phyloP scores from a whole-genome alignment of 192 early-diverging fungal genomes.

The Coemansia sp. region DNA sequence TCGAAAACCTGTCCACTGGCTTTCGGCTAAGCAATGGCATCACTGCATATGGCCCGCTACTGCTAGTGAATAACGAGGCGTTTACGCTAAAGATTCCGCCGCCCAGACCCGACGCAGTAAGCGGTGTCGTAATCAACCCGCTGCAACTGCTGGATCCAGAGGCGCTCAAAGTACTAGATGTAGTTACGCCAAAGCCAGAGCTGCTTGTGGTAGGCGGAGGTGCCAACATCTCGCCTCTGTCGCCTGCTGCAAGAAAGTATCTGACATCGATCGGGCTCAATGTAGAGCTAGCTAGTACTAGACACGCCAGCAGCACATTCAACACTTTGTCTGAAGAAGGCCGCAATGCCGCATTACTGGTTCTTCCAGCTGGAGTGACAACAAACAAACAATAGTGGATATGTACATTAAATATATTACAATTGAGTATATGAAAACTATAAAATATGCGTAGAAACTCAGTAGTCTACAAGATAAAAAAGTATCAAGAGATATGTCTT shows the following conservation, averaged over 20 bases:
- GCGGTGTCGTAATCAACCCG: constrained; percentile 31
- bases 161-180: constrained; percentile 30
- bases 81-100: constrained; percentile 51
- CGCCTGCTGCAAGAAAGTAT: constrained; percentile 24
- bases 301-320: constrained; percentile 45
- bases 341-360: constrained; percentile 41
- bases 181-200: constrained; percentile 50
- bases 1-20: constrained; percentile 38
- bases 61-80: constrained; percentile 54
- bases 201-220: constrained; percentile 54
- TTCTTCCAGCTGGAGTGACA: constrained; percentile 38
- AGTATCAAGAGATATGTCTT: neutral
- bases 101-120: constrained; percentile 14
- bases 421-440: neutral
- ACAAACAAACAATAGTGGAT: constrained; percentile 7
- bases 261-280: constrained; percentile 47
- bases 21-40: constrained; percentile 40
- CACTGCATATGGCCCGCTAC: constrained; percentile 36
- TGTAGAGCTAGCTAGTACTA: constrained; percentile 44
- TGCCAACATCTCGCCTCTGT: constrained; percentile 24
- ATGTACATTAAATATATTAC: neutral
- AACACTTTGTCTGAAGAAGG: constrained; percentile 48
- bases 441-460: neutral
- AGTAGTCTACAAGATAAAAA: neutral
- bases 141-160: constrained; percentile 25